Evolutionary conservation across 306 rosid genomes (phyloP).

Genomic region (Vigna nakashimae): DNA sequence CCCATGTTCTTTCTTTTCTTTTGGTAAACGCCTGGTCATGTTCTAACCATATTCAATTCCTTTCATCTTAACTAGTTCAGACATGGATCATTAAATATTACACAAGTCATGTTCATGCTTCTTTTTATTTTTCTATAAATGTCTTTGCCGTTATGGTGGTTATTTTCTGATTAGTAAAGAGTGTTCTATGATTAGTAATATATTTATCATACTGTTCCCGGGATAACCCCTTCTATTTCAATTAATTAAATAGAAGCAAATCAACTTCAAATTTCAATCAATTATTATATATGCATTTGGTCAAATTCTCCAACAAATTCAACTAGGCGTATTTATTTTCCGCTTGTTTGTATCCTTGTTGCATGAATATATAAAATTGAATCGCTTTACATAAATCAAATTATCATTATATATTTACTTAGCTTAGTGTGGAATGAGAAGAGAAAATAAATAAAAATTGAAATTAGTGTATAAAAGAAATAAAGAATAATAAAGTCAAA

Average conservation of each 20-base stretch:
- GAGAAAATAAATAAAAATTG: background rate
- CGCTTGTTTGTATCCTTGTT: conserved; percentile 15
- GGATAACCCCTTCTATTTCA: conserved; percentile 14
- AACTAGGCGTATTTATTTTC: background rate
- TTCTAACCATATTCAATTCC: conserved; percentile 49
- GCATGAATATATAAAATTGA: background rate
- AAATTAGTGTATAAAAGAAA: background rate
- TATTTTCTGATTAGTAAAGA: conserved; percentile 40
- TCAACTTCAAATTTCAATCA: conserved; percentile 30
- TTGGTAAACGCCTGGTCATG: conserved; percentile 64
- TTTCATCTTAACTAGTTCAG: conserved; percentile 30
- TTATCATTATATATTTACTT: background rate
- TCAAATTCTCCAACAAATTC: conserved; percentile 25
- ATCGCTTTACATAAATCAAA: background rate
- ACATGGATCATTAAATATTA: conserved; percentile 23
- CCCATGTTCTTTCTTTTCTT: conserved; percentile 65
- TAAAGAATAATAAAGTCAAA: background rate
- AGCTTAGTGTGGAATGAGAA: background rate
- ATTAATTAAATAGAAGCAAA: conserved; percentile 25
- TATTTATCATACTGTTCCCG: background rate
- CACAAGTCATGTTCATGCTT: background rate
- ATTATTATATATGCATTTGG: conserved; percentile 23
- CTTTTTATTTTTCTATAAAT: background rate
- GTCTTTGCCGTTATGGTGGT: conserved; percentile 53
- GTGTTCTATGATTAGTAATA: background rate